phyloP scores from a whole-genome alignment of 305 asterid species.

The Withania somnifera region DNA sequence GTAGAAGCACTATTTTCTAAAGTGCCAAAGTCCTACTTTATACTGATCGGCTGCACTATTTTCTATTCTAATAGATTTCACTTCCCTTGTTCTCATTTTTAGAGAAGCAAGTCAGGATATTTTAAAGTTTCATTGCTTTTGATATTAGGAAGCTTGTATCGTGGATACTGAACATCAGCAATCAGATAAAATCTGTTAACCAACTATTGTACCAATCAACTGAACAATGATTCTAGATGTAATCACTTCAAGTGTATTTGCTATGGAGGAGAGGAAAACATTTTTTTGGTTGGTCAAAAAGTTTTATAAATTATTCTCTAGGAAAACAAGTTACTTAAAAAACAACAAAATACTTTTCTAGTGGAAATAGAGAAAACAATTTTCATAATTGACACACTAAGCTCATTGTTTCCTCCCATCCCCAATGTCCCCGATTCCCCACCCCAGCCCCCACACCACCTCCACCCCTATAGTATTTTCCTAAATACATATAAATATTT shows the following conservation, averaged over 20 bases:
- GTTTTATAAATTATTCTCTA: not conserved
- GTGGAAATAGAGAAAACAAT: not conserved
- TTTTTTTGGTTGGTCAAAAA: not conserved
- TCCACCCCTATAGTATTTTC: not conserved
- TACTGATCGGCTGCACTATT: not conserved
- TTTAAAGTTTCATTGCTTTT: not conserved
- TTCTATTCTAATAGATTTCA: conserved; percentile 6
- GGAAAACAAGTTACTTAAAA: no score
- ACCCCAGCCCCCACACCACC: not conserved
- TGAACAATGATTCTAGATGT: not conserved
- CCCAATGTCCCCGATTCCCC: not conserved
- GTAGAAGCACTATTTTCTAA: no score
- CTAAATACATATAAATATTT: not conserved
- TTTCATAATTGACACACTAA: not conserved
- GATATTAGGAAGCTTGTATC: not conserved
- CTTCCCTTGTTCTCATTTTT: not conserved
- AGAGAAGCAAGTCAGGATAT: not conserved
- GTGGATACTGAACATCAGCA: not conserved
- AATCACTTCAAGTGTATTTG: not conserved
- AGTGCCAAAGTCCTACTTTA: no score
- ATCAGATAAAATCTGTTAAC: not conserved
- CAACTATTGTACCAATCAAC: not conserved
- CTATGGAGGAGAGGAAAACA: not conserved
- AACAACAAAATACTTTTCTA: no score
- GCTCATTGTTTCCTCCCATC: not conserved